Conservation (phyloP, 306 rosid species). For the Ammopiptanthus mongolicus region DNA sequence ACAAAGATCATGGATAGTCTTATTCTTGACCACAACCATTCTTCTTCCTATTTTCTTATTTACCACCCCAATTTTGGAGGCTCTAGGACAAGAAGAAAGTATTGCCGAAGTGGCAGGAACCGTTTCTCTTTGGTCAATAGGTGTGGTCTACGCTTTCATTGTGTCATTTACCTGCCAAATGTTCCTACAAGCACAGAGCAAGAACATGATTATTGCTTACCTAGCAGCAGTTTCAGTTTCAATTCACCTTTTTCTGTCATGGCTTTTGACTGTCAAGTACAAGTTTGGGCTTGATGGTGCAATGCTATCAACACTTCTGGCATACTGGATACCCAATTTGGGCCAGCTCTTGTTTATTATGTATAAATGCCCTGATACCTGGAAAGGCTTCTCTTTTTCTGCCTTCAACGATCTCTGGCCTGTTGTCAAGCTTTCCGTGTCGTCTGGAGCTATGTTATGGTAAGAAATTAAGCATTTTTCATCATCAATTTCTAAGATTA, state of each 20-base stretch:
- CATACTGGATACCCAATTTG: conserved; percentile 44
- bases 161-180: conserved; percentile 45
- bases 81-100: conserved; percentile 35
- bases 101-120: conserved; percentile 31
- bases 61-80: conserved; percentile 35
- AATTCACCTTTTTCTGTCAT: conserved; percentile 37
- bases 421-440: conserved; percentile 36
- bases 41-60: conserved; percentile 39
- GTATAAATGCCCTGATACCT: conserved; percentile 33
- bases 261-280: conserved; percentile 40
- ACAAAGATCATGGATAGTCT: conserved; percentile 56
- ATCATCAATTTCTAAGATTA: not conserved
- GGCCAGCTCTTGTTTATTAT: conserved; percentile 38
- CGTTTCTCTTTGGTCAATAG: conserved; percentile 43
- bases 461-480: not conserved
- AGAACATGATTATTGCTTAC: conserved; percentile 41
- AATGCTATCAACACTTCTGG: conserved; percentile 33
- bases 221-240: conserved; percentile 30
- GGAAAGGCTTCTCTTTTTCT: conserved; percentile 39
- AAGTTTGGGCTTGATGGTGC: conserved; percentile 41
- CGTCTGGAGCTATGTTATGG: conserved; percentile 48
- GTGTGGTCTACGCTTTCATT: conserved; percentile 18
- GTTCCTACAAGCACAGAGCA: conserved; percentile 54
- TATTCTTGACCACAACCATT: not conserved
- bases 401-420: conserved; percentile 51